These are phyloP conservation scores for Vitrella brassicaformis DNA, from an alignment of 73 alveolate genomes.

Conservation along the genomic window DNA sequence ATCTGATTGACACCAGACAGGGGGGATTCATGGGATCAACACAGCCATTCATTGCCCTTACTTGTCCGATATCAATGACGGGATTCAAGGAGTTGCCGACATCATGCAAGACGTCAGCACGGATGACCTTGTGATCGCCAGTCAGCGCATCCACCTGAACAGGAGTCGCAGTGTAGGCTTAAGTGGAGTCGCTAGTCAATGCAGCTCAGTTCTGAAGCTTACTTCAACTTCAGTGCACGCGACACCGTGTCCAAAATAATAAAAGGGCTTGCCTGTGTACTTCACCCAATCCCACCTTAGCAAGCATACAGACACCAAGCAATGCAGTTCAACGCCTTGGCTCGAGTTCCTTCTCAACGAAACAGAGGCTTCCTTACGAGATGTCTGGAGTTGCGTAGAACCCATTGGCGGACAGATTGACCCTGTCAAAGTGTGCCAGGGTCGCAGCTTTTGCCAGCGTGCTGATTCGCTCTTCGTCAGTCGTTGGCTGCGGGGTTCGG, in stretches of 20 bases:
- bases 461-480: too few relatives aligned
- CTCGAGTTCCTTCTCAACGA: too few relatives aligned
- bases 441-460: too few relatives aligned
- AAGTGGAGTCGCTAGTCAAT: too few relatives aligned
- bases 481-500: too few relatives aligned
- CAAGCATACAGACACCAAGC: too few relatives aligned
- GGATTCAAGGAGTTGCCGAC: constrained; percentile 30
- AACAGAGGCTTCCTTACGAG: neutral
- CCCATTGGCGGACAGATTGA: constrained; percentile 28
- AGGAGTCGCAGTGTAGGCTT: neutral
- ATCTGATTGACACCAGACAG: too few relatives aligned
- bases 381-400: constrained; percentile 19
- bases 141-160: neutral
- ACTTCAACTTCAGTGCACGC: constrained; percentile 25
- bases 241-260: constrained; percentile 14
- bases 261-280: constrained; percentile 12
- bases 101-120: constrained; percentile 18
- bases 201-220: too few relatives aligned
- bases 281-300: neutral
- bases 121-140: neutral
- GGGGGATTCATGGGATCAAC: too few relatives aligned
- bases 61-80: constrained; percentile 32
- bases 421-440: constrained; percentile 22
- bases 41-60: too few relatives aligned
- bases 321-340: too few relatives aligned